A percentile compares a stretch with the other conserved stretches of the same genome.
phyloP scores from a whole-genome alignment of 2,329 filamentous ascomycete species.

The Claviceps purpurea region DNA sequence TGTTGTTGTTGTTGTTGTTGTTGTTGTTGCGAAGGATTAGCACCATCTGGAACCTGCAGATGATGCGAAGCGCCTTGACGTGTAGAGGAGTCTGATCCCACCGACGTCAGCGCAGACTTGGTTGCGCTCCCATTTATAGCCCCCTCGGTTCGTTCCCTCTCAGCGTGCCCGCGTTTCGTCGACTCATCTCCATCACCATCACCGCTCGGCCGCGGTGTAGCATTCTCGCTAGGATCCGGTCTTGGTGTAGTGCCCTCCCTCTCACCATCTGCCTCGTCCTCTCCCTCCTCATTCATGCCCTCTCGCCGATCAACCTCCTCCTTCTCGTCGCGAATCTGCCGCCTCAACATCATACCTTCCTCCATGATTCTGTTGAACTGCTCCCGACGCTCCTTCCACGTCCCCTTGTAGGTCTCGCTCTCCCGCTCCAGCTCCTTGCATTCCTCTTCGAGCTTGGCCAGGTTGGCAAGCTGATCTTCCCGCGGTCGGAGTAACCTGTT shows the following conservation, averaged over 20 bases:
- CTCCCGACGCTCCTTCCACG: slow-evolving; percentile 72
- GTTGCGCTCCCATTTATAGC: slow-evolving; percentile 8
- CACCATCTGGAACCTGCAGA: slow-evolving; percentile 6
- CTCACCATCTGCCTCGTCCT: slow-evolving; percentile 40
- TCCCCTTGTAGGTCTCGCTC: slow-evolving; percentile 65
- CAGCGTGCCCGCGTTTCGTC: slow-evolving; percentile 15
- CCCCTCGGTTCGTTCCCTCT: slow-evolving; percentile 14
- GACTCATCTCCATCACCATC: slow-evolving; percentile 23
- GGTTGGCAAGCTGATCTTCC: slow-evolving; percentile 66
- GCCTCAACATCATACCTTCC: slow-evolving; percentile 74
- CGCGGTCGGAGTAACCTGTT: slow-evolving; percentile 68
- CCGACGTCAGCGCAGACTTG: slow-evolving; percentile 1
- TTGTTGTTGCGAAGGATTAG: slow-evolving; percentile 12
- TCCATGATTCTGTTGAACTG: slow-evolving; percentile 84
- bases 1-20: slow-evolving; percentile 6
- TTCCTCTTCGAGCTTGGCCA: slow-evolving; percentile 75
- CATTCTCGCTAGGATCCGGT: slow-evolving; percentile 36
- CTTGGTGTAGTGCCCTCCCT: slow-evolving; percentile 35
- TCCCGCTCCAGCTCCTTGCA: slow-evolving; percentile 79
- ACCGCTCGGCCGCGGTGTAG: slow-evolving; percentile 35
- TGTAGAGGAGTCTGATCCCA: slow-evolving; percentile 1
- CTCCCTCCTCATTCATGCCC: slow-evolving; percentile 60
- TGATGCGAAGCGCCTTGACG: slow-evolving; percentile 3
- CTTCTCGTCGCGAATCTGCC: slow-evolving; percentile 86
- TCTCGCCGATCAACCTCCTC: slow-evolving; percentile 83